phyloP scores from a whole-genome alignment of 2,329 filamentous ascomycete genomes.

The Monosporascus sp. region DNA sequence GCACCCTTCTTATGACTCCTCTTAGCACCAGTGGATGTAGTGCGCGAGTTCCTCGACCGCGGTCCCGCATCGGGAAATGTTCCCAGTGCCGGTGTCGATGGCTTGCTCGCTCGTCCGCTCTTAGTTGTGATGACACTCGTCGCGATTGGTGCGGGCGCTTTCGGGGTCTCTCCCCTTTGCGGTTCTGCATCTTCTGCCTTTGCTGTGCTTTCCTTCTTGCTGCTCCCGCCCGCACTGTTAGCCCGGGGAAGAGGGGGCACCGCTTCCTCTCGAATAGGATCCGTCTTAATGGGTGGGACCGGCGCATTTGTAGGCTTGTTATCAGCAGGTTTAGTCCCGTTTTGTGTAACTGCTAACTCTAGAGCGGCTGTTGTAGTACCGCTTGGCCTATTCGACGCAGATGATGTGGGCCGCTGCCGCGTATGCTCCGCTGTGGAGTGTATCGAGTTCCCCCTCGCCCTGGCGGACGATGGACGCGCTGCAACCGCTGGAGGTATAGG shows the following conservation, averaged over 20 bases:
- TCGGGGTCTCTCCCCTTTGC: slow-evolving; percentile 34
- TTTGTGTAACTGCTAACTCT: slow-evolving; percentile 27
- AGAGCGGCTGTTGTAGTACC: slow-evolving; percentile 37
- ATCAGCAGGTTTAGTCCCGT: slow-evolving; percentile 36
- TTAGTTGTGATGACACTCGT: slow-evolving; percentile 50
- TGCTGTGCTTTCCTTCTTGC: slow-evolving; percentile 38
- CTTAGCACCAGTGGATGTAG: slow-evolving; percentile 35
- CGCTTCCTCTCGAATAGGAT: slow-evolving; percentile 28
- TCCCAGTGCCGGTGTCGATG: slow-evolving; percentile 57
- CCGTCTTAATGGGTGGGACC: slow-evolving; percentile 30
- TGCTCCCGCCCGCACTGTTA: slow-evolving; percentile 23
- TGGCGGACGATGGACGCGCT: slow-evolving; percentile 61
- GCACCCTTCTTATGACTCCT: slow-evolving; percentile 57
- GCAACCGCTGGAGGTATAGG: slow-evolving; percentile 50
- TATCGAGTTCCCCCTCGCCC: slow-evolving; percentile 70
- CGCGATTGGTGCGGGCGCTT: slow-evolving; percentile 31
- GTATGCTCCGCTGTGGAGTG: slow-evolving; percentile 52
- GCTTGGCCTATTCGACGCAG: slow-evolving; percentile 57
- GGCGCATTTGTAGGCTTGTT: slow-evolving; percentile 48
- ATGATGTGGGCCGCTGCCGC: slow-evolving; percentile 52
- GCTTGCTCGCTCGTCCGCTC: slow-evolving; percentile 61
- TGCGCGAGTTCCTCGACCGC: slow-evolving; percentile 50
- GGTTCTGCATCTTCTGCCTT: slow-evolving; percentile 42
- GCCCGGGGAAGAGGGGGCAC: slow-evolving; percentile 19
- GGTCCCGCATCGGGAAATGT: slow-evolving; percentile 51